These are phyloP conservation scores for Fusarium foetens DNA, from an alignment of 2,329 filamentous ascomycete species.

Conservation along the genomic window DNA sequence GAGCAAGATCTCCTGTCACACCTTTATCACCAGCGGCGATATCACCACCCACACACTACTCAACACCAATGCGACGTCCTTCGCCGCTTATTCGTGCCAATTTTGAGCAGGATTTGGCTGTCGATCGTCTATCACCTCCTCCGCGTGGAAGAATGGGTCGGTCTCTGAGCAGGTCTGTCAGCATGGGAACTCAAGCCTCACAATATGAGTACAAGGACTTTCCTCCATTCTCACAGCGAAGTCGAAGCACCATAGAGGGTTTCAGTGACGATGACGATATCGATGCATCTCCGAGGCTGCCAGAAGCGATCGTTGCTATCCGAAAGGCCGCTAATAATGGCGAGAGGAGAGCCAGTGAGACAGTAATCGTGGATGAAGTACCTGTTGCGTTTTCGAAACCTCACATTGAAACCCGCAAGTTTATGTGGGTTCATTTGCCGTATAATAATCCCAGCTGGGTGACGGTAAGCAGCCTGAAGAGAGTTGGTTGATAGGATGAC, in stretches of 20 bases:
- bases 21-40: conserved; percentile 41
- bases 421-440: conserved; percentile 67
- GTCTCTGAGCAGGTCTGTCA: conserved; percentile 50
- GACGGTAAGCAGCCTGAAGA: conserved; percentile 52
- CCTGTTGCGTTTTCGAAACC: conserved; percentile 48
- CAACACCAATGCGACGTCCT: conserved; percentile 45
- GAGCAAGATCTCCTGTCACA: conserved; percentile 29
- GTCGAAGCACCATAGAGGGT: conserved; percentile 44
- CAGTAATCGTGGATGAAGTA: conserved; percentile 45
- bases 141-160: conserved; percentile 45
- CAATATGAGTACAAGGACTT: conserved; percentile 50
- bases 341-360: conserved; percentile 39
- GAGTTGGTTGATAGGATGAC: rapidly evolving
- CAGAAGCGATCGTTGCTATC: conserved; percentile 49
- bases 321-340: conserved; percentile 41
- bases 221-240: conserved; percentile 51
- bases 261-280: conserved; percentile 44
- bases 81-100: conserved; percentile 51
- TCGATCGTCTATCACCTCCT: conserved; percentile 52
- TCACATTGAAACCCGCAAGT: conserved; percentile 55
- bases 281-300: conserved; percentile 48
- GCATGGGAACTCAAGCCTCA: conserved; percentile 48
- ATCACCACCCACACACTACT: conserved; percentile 46
- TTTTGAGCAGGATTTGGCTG: conserved; percentile 52
- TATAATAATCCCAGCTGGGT: conserved; percentile 69